Evolutionary conservation across 2,329 filamentous ascomycete genomes (phyloP).

Genomic region (Elsinoe australis): DNA sequence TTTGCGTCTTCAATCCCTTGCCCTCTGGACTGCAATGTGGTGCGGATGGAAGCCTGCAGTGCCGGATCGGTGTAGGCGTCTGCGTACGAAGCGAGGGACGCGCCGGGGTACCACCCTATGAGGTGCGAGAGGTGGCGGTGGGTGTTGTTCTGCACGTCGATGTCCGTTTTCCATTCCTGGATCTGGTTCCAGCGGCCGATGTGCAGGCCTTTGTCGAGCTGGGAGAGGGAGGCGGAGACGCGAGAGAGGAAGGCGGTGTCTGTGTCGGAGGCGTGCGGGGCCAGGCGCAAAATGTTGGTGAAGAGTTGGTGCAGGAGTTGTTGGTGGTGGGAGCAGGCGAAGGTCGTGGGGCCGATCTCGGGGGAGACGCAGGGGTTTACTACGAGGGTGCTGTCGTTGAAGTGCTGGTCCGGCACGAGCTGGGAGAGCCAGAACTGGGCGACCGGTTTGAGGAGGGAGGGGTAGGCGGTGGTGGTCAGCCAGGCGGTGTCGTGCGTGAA

Average conservation of each 20-base stretch:
- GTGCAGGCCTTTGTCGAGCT: slow-evolving; percentile 47
- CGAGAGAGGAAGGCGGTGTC: slow-evolving; percentile 31
- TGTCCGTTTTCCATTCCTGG: slow-evolving; percentile 46
- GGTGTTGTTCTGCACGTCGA: slow-evolving; percentile 38
- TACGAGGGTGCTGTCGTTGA: slow-evolving; percentile 46
- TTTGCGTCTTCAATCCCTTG: slow-evolving; percentile 45
- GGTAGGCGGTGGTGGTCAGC: slow-evolving; percentile 43
- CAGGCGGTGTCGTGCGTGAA: slow-evolving; percentile 45
- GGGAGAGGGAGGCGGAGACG: slow-evolving; percentile 37
- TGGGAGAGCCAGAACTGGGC: slow-evolving; percentile 51
- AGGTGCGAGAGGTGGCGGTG: slow-evolving; percentile 51
- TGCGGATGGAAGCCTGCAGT: slow-evolving; percentile 40
- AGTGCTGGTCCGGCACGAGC: slow-evolving; percentile 45
- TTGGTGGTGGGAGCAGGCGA: slow-evolving; percentile 49
- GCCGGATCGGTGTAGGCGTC: slow-evolving; percentile 39
- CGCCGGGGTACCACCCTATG: slow-evolving; percentile 50
- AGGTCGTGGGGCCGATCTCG: slow-evolving; percentile 46
- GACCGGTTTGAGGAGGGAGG: slow-evolving; percentile 44
- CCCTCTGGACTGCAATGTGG: slow-evolving; percentile 42
- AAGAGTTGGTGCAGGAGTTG: slow-evolving; percentile 43
- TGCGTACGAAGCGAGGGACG: slow-evolving; percentile 40
- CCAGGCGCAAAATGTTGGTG: slow-evolving; percentile 26
- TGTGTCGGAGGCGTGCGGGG: slow-evolving; percentile 22
- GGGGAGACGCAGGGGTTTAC: slow-evolving; percentile 54
- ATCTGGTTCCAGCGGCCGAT: slow-evolving; percentile 39